These are phyloP conservation scores for Delonix regia DNA, from an alignment of 306 rosid species.

Conservation along the genomic window DNA sequence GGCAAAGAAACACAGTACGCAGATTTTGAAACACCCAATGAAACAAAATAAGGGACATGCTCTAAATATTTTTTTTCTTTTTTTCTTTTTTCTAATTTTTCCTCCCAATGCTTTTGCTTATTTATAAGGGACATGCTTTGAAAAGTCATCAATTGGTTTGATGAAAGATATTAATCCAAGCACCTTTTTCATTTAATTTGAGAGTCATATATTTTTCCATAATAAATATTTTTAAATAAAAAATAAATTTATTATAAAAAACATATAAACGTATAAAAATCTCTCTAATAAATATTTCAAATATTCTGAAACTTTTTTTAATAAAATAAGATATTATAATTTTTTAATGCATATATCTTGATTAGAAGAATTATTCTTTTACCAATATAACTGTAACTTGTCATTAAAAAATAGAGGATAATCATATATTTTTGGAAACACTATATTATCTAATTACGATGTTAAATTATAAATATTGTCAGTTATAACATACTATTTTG, in stretches of 20 bases:
- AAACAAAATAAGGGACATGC: background rate
- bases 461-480: no score
- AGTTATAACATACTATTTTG: no score
- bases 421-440: no score
- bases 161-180: background rate
- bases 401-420: no score
- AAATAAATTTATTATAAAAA: background rate
- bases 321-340: no score
- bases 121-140: background rate
- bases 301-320: no score
- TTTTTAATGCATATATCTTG: no score
- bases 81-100: background rate
- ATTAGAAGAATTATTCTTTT: no score
- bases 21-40: background rate
- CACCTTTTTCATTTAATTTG: background rate
- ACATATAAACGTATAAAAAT: no score
- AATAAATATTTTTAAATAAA: background rate
- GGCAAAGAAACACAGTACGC: background rate
- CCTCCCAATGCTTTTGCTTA: background rate
- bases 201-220: background rate
- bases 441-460: no score
- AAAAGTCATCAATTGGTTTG: background rate
- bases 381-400: background rate
- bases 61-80: background rate
- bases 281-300: no score